A percentile compares a stretch with the other conserved stretches of the same genome.
These are phyloP conservation scores for Pseudozyma hubeiensis DNA, from an alignment of 1,284 basidiomycete species.

Conservation along the genomic window DNA sequence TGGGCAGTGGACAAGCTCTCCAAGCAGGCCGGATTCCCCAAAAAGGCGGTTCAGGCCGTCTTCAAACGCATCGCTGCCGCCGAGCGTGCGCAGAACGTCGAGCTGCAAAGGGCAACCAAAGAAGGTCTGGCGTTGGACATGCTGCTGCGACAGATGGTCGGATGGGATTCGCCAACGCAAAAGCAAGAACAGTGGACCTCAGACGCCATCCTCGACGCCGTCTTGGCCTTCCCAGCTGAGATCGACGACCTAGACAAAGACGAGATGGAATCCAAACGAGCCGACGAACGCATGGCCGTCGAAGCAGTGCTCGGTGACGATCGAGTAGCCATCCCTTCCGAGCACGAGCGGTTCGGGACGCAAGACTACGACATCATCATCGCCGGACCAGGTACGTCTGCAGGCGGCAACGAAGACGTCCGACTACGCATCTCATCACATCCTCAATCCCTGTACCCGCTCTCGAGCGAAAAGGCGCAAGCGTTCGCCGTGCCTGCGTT, in stretches of 20 bases:
- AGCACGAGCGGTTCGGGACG: constrained; percentile 64
- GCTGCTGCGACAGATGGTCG: constrained; percentile 39
- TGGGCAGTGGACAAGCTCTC: constrained; percentile 87
- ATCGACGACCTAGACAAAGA: constrained; percentile 22
- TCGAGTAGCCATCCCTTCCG: constrained; percentile 51
- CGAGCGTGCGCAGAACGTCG: constrained; percentile 8
- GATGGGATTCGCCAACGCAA: constrained; percentile 26
- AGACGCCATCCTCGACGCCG: constrained; percentile 18
- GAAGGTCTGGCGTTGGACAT: constrained; percentile 55
- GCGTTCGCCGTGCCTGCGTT: constrained; percentile 75
- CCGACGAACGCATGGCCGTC: constrained; percentile 78
- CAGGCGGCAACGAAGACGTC: constrained; percentile 70
- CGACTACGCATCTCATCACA: constrained; percentile 78
- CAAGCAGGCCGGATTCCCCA: constrained; percentile 86
- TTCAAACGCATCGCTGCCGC: constrained; percentile 59
- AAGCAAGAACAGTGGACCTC: constrained; percentile 33
- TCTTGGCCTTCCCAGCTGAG: constrained; percentile 9
- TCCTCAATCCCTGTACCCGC: constrained; percentile 70
- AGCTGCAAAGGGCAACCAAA: constrained; percentile 20
- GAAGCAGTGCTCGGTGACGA: constrained; percentile 72
- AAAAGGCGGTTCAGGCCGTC: constrained; percentile 76
- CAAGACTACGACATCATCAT: constrained; percentile 65
- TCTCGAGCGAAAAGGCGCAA: constrained; percentile 8
- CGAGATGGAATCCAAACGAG: constrained; percentile 71
- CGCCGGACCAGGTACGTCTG: constrained; percentile 39